Conservation (phyloP, 2,329 filamentous ascomycete genomes). For the Cercospora zeina region DNA sequence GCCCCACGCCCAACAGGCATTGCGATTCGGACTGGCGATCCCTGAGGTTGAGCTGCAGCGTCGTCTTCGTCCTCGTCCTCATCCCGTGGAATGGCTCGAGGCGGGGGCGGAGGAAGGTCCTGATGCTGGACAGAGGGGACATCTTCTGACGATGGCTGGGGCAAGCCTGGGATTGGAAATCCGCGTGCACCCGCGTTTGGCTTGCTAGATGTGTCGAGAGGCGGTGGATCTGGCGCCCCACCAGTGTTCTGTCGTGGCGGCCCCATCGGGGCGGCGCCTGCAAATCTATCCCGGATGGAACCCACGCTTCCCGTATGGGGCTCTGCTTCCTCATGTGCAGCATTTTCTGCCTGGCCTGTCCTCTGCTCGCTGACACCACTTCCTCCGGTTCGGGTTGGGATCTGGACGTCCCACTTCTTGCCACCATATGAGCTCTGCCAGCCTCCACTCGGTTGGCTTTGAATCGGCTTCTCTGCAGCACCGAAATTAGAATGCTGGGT, state of each 20-base stretch:
- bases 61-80: slow-evolving; percentile 37
- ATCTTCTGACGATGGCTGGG: slow-evolving; percentile 56
- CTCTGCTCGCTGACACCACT: slow-evolving; percentile 60
- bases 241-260: slow-evolving; percentile 49
- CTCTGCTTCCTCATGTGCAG: slow-evolving; percentile 50
- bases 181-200: slow-evolving; percentile 64
- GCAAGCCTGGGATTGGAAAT: slow-evolving; percentile 76
- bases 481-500: slow-evolving; percentile 46
- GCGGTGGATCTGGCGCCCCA: slow-evolving; percentile 56
- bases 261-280: slow-evolving; percentile 70
- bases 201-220: slow-evolving; percentile 67
- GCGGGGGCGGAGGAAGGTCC: slow-evolving; percentile 48
- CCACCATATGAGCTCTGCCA: slow-evolving; percentile 93
- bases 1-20: slow-evolving; percentile 74
- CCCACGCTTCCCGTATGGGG: slow-evolving; percentile 65
- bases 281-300: slow-evolving; percentile 79
- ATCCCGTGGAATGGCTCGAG: slow-evolving; percentile 41
- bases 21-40: slow-evolving; percentile 80
- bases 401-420: slow-evolving; percentile 85
- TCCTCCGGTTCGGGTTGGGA: slow-evolving; percentile 70
- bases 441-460: slow-evolving; percentile 72
- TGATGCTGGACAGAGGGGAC: slow-evolving; percentile 58
- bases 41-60: slow-evolving; percentile 50
- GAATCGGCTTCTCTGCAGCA: slow-evolving; percentile 53
- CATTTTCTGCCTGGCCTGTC: slow-evolving; percentile 55